Conservation (phyloP, 2,329 filamentous ascomycete species). For the Colletotrichum sidae region DNA sequence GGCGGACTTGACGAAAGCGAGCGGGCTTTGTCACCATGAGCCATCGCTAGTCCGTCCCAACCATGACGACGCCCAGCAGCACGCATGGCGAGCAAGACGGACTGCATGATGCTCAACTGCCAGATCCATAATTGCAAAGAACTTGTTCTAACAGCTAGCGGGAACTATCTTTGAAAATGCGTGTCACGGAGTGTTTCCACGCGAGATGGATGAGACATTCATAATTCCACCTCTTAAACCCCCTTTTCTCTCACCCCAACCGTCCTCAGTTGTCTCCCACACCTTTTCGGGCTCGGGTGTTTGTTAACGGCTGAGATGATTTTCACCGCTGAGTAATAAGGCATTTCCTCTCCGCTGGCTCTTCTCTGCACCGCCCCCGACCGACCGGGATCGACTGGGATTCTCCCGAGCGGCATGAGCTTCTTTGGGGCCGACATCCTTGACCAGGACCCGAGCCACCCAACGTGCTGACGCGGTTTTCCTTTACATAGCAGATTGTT, state of each 20-base stretch:
- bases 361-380: too few species aligned
- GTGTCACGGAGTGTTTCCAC: conserved; percentile 17
- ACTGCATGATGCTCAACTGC: conserved; percentile 4
- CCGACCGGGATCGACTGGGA: conserved; percentile 3
- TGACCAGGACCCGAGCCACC: too few species aligned
- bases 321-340: conserved; percentile 17
- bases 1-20: not conserved
- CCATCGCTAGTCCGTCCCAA: not conserved
- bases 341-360: too few species aligned
- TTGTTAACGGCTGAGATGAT: conserved; percentile 9
- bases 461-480: too few species aligned
- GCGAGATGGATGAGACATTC: conserved; percentile 1
- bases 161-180: not conserved
- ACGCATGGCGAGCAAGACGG: not conserved
- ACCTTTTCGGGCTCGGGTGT: conserved; percentile 11
- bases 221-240: not conserved
- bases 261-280: not conserved
- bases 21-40: not conserved
- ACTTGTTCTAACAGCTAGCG: not conserved
- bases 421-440: conserved; percentile 2
- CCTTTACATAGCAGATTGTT: too few species aligned
- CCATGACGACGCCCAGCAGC: conserved; percentile 9
- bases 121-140: not conserved
- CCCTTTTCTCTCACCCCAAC: not conserved
- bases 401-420: conserved; percentile 7